phyloP scores from a whole-genome alignment of 2,329 filamentous ascomycete species.

The Cercospora beticola region DNA sequence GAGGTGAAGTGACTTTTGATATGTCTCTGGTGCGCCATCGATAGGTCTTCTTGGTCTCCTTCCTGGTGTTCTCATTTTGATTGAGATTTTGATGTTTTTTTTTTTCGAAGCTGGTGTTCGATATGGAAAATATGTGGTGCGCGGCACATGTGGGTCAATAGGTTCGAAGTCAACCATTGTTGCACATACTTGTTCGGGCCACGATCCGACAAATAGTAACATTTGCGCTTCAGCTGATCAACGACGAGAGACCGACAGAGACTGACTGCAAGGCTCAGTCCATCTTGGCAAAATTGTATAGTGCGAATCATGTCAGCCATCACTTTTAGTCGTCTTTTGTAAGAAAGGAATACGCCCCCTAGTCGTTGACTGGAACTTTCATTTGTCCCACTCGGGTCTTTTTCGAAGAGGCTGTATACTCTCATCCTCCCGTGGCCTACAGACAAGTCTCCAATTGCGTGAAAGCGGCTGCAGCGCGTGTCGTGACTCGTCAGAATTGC shows the following conservation, averaged over 20 bases:
- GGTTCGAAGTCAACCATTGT: neutral
- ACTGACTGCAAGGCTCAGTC: too few species aligned
- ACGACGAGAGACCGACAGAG: too few species aligned
- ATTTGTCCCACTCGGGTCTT: neutral
- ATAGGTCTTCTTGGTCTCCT: neutral
- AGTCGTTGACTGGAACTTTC: too few species aligned
- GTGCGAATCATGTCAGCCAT: too few species aligned
- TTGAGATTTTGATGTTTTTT: neutral
- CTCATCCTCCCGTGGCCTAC: neutral
- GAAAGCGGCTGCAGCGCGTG: neutral
- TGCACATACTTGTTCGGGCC: too few species aligned
- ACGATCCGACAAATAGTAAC: too few species aligned
- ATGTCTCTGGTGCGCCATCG: neutral
- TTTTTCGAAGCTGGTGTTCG: neutral
- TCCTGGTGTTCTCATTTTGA: neutral
- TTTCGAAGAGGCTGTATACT: neutral
- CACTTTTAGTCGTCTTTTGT: too few species aligned
- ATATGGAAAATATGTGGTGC: neutral
- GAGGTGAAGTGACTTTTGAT: neutral
- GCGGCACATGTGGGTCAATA: neutral
- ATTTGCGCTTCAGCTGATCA: too few species aligned
- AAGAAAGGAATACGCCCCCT: too few species aligned
- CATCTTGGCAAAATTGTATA: too few species aligned
- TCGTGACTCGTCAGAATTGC: neutral
- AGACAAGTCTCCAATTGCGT: neutral